A percentile compares a stretch with the other conserved stretches of the same genome.
Evolutionary conservation across 345 rosid genomes (phyloP).

Genomic region (Ceriops tagal): DNA sequence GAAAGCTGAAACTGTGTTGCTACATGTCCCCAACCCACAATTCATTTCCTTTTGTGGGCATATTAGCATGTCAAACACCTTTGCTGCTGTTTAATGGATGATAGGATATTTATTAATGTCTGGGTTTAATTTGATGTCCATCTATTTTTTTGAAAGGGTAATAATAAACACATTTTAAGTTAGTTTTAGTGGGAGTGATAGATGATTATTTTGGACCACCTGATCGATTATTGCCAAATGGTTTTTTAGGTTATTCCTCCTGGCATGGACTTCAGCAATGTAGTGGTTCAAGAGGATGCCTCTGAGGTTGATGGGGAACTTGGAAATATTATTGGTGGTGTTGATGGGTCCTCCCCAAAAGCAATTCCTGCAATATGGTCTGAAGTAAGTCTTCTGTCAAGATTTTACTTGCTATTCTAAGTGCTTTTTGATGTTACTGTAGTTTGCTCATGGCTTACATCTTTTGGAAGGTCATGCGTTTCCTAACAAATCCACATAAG

Average conservation of each 20-base stretch:
- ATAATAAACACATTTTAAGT: neutral
- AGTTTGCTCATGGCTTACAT: slow-evolving; percentile 6
- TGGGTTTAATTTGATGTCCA: too few relatives aligned
- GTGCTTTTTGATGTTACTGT: neutral
- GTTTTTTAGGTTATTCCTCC: slow-evolving; percentile 87
- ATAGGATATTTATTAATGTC: neutral
- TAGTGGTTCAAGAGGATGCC: slow-evolving; percentile 81
- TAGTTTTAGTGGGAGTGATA: neutral
- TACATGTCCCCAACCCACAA: too few relatives aligned
- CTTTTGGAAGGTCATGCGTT: slow-evolving; percentile 68
- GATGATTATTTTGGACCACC: slow-evolving; percentile 8
- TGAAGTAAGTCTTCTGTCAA: slow-evolving; percentile 54
- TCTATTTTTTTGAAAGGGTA: too few relatives aligned
- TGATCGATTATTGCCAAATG: slow-evolving; percentile 10
- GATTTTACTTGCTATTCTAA: neutral
- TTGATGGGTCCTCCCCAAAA: slow-evolving; percentile 84
- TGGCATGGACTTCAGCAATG: slow-evolving; percentile 97
- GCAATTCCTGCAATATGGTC: slow-evolving; percentile 87
- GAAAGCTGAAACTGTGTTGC: neutral
- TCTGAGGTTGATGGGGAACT: slow-evolving; percentile 79
- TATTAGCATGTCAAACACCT: neutral
- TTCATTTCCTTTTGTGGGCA: too few relatives aligned
- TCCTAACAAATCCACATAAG: slow-evolving; percentile 91
- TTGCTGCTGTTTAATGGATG: neutral
- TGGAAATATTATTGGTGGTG: slow-evolving; percentile 45